Base-by-base conservation (phyloP, 768 basidiomycete genomes). In the Pleurotus salmoneostramineus region DNA sequence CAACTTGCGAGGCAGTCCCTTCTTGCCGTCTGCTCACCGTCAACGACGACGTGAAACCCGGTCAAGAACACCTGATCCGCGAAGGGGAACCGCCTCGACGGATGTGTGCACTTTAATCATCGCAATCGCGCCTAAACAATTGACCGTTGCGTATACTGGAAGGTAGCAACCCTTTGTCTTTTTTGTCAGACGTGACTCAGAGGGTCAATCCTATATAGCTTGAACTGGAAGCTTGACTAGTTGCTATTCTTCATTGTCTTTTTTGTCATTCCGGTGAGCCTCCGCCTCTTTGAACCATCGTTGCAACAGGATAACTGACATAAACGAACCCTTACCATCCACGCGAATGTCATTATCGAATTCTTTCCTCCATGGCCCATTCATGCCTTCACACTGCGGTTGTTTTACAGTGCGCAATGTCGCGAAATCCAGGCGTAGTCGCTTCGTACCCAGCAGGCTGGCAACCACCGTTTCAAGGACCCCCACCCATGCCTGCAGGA, bases 401-500 rank as follows among this genome's bases (percentile, higher is more conserved):
- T 6, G n/a, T 31, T 14, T 15, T 37, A 21, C 36, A 43, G 11
- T 27, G 12, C 5, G 31, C 37, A 6, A 54, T 55, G 52, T 55
- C 52, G 12, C 52, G 52, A n/a, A 31, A 43, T 43, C 52, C 52
- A 31, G 37, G 17, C 15, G 36, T 43, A 8, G 14, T 37, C 52
- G 15, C 40, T 31, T 55, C 56, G 44, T 56, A 37, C 37, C 60
- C 60, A 11, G 44, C 57, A 33, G 60, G 57, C 35, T 61, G 60
- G 60, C 36, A 55, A 17, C 57, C 57, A 31, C 78, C 78, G 0
- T 78, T 67, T 52, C 67, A 69, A n/a, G 76, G 75, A 12, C 78
- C 82, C 6, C 83, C 87, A n/a, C 86, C 86, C 12, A 72, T 77
- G 12, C 85, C 86, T 4, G 60, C 76, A 4, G 79, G 81, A 35